Evolutionary conservation across 1,284 basidiomycete species (phyloP).

Genomic region (Meira miltonrushii): DNA sequence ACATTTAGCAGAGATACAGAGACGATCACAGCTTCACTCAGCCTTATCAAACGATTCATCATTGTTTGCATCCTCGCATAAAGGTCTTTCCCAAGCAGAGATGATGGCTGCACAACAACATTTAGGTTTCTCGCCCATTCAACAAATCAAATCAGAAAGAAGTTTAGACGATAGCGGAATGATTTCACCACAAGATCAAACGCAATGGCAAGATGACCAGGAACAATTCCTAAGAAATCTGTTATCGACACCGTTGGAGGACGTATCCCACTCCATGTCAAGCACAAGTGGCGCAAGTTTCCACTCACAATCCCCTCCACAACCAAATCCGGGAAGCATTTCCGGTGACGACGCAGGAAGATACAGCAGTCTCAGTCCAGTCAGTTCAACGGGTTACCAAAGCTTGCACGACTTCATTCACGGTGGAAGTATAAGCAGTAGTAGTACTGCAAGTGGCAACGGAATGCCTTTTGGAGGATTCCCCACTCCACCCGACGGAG

Average conservation of each 20-base stretch:
- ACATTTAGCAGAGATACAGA: conserved; percentile 44
- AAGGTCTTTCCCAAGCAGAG: conserved; percentile 6
- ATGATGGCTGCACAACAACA: conserved; percentile 20
- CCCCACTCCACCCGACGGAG: conserved; percentile 27
- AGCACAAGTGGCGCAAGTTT: conserved; percentile 6
- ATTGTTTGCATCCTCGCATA: neutral
- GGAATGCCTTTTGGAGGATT: conserved; percentile 16
- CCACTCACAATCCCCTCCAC: neutral
- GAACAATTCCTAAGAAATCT: conserved; percentile 31
- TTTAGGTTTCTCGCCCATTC: conserved; percentile 13
- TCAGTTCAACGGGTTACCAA: conserved; percentile 27
- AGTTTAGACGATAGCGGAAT: no score
- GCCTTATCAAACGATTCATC: neutral
- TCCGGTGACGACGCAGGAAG: neutral
- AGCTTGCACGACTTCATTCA: conserved; percentile 40
- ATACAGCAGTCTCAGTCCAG: conserved; percentile 9
- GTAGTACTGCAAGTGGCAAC: conserved; percentile 3
- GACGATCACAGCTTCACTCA: neutral
- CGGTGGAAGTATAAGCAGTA: conserved; percentile 3
- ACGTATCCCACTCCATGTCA: neutral
- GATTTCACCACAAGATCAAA: conserved; percentile 8
- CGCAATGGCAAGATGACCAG: conserved; percentile 28
- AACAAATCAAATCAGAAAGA: conserved; percentile 8
- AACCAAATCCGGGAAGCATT: neutral
- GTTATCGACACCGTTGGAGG: conserved; percentile 15